Evolutionary conservation across 148 eudicot genomes (phyloP).

Genomic region (Cornus controversa): DNA sequence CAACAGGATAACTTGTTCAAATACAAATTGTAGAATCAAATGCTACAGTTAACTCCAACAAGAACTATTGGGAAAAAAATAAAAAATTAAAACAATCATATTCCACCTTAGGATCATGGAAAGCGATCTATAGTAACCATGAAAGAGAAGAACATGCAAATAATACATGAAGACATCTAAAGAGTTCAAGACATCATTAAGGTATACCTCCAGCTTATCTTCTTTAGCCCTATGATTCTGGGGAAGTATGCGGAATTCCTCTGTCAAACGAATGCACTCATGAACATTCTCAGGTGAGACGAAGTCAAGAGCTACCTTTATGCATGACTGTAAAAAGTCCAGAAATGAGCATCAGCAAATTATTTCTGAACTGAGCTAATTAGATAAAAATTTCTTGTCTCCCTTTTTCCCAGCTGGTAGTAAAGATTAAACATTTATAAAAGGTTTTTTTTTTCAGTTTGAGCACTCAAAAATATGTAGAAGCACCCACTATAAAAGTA

Average conservation of each 20-base stretch:
- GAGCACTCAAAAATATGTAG: too few relatives aligned
- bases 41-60: too few relatives aligned
- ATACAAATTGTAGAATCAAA: too few relatives aligned
- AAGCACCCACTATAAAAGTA: background rate
- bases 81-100: too few relatives aligned
- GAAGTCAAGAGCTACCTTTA: conserved; percentile 44
- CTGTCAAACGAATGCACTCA: conserved; percentile 38
- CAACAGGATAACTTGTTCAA: too few relatives aligned
- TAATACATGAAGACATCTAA: background rate
- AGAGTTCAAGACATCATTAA: background rate
- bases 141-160: too few relatives aligned
- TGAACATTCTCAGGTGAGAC: conserved; percentile 46
- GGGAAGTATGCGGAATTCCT: conserved; percentile 41
- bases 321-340: conserved; percentile 29
- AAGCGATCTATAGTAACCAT: background rate
- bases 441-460: too few relatives aligned
- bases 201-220: conserved; percentile 44
- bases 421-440: background rate
- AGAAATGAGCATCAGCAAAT: background rate
- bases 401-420: background rate
- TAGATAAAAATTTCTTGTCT: background rate
- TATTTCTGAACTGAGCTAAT: background rate
- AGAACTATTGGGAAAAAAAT: too few relatives aligned
- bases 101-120: too few relatives aligned
- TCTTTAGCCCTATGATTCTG: conserved; percentile 42